Conservation (phyloP, 2,329 filamentous ascomycete species). For the Exophiala dermatitidis region DNA sequence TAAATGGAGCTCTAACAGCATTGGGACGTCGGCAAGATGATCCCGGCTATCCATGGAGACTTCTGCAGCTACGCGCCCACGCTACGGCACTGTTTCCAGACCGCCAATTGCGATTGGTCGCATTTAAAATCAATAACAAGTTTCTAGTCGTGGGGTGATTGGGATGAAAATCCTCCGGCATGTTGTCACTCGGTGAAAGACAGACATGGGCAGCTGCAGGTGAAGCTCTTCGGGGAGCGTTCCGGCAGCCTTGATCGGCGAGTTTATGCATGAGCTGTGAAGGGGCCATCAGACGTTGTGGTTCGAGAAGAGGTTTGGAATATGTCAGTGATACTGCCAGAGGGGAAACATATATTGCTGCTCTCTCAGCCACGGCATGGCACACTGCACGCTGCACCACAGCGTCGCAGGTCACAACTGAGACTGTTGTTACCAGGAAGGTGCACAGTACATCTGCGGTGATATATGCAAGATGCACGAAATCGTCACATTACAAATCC, state of each 20-base stretch:
- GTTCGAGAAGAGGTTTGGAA: neutral
- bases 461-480: no score
- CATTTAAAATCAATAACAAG: neutral
- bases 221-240: neutral
- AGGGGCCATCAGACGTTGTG: neutral
- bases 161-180: neutral
- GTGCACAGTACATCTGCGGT: no score
- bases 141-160: neutral
- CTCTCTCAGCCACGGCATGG: neutral
- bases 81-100: neutral
- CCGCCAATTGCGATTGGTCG: neutral
- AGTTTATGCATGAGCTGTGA: conserved; percentile 1
- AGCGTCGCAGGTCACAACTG: neutral
- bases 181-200: neutral
- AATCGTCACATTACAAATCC: no score
- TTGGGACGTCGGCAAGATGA: neutral
- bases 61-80: conserved; percentile 1
- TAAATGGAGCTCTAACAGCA: neutral
- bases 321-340: neutral
- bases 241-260: neutral
- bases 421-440: neutral
- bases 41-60: neutral
- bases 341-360: no score
- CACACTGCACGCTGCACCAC: neutral
- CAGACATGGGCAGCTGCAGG: neutral